A percentile compares a stretch with the other conserved stretches of the same genome.
These are phyloP conservation scores for Salix udensis DNA, from an alignment of 345 rosid species.

Conservation along the genomic window DNA sequence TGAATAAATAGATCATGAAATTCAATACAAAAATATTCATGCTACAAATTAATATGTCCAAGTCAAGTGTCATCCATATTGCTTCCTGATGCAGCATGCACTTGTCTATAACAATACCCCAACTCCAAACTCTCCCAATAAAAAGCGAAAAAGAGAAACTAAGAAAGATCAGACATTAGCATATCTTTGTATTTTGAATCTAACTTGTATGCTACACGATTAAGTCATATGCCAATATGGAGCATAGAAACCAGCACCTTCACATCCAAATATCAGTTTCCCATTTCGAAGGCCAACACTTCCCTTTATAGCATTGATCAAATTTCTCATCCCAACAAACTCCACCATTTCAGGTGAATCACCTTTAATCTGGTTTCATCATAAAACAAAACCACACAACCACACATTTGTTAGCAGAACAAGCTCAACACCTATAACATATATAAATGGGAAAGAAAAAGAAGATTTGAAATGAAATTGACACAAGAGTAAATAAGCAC, in stretches of 20 bases:
- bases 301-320: constrained; percentile 66
- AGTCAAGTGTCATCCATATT: too few relatives aligned
- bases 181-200: not conserved
- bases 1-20: too few relatives aligned
- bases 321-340: constrained; percentile 77
- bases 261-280: constrained; percentile 67
- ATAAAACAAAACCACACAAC: constrained; percentile 11
- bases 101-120: too few relatives aligned
- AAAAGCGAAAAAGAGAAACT: not conserved
- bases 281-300: constrained; percentile 73
- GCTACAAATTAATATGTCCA: too few relatives aligned
- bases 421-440: not conserved
- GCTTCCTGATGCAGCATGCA: too few relatives aligned
- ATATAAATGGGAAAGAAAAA: not conserved
- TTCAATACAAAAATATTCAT: too few relatives aligned
- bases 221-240: not conserved
- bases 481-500: constrained; percentile 7
- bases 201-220: constrained; percentile 6
- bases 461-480: constrained; percentile 6
- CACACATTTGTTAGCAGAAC: not conserved
- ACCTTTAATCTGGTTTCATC: constrained; percentile 73
- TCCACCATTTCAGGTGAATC: constrained; percentile 94
- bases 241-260: constrained; percentile 41
- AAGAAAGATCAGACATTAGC: not conserved
- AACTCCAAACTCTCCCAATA: too few relatives aligned